Percentiles rank a stretch among this genome's conserved stretches.
phyloP scores from a whole-genome alignment of 345 rosid species.

The Eucalyptus victrix region DNA sequence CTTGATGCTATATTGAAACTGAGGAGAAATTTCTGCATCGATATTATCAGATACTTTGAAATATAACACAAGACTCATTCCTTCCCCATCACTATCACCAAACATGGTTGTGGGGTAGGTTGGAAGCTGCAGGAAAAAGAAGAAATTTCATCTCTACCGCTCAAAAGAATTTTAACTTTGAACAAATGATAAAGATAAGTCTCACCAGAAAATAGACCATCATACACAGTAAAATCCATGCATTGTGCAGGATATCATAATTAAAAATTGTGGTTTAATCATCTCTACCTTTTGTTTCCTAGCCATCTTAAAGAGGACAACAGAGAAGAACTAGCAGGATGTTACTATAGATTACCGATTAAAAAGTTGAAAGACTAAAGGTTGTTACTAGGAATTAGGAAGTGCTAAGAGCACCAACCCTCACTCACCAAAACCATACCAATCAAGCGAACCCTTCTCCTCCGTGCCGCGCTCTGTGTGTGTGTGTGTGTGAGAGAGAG shows the following conservation, averaged over 20 bases:
- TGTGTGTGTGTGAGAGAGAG: not conserved
- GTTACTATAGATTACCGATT: not conserved
- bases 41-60: constrained; percentile 48
- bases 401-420: not conserved
- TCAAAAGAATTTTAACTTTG: not conserved
- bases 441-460: not conserved
- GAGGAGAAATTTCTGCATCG: constrained; percentile 40
- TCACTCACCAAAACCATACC: not conserved
- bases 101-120: constrained; percentile 65
- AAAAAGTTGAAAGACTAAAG: not conserved
- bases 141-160: not conserved
- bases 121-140: constrained; percentile 33
- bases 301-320: not conserved
- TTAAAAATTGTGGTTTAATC: not conserved
- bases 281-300: not conserved
- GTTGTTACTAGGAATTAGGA: not conserved
- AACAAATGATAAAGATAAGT: not conserved
- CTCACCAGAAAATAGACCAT: not conserved
- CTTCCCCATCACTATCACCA: constrained; percentile 62
- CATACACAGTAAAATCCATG: not conserved
- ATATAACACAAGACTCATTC: constrained; percentile 74
- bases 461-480: not conserved
- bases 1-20: constrained; percentile 61
- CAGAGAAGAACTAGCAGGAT: not conserved
- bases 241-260: not conserved